These are phyloP conservation scores for Pythium rhizo-oryzae DNA, from an alignment of 352 stramenopile species.

Conservation along the genomic window DNA sequence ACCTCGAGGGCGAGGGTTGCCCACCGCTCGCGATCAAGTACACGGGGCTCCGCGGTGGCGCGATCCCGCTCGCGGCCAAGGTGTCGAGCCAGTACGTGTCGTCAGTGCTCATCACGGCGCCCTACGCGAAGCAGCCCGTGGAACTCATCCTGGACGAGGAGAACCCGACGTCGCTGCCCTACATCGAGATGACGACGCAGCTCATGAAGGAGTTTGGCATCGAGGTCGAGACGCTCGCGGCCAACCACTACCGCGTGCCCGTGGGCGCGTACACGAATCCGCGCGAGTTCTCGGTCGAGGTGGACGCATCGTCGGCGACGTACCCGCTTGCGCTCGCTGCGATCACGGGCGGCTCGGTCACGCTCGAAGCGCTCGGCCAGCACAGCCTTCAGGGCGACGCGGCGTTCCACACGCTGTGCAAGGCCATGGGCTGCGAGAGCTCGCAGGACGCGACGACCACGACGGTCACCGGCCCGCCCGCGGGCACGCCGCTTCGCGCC, in stretches of 20 bases:
- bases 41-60: conserved; percentile 72
- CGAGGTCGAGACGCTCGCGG: conserved; percentile 87
- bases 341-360: conserved; percentile 95
- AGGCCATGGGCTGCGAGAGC: conserved; percentile 78
- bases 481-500: conserved; percentile 69
- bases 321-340: conserved; percentile 97
- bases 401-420: conserved; percentile 90
- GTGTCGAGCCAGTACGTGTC: conserved; percentile 96
- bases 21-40: conserved; percentile 80
- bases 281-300: conserved; percentile 85
- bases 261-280: conserved; percentile 78
- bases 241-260: conserved; percentile 77
- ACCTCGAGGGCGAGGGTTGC: conserved; percentile 60
- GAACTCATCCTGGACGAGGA: conserved; percentile 94
- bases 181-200: conserved; percentile 94
- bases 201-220: conserved; percentile 98
- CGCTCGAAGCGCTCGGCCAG: conserved; percentile 93
- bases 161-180: conserved; percentile 96
- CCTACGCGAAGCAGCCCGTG: conserved; percentile 78
- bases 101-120: conserved; percentile 95
- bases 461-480: conserved; percentile 75
- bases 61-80: conserved; percentile 92
- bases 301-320: conserved; percentile 95
- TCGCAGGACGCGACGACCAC: conserved; percentile 64
- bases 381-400: conserved; percentile 96